Evolutionary conservation across 2,329 filamentous ascomycete genomes (phyloP).

Genomic region (Penicillium rolfsii): DNA sequence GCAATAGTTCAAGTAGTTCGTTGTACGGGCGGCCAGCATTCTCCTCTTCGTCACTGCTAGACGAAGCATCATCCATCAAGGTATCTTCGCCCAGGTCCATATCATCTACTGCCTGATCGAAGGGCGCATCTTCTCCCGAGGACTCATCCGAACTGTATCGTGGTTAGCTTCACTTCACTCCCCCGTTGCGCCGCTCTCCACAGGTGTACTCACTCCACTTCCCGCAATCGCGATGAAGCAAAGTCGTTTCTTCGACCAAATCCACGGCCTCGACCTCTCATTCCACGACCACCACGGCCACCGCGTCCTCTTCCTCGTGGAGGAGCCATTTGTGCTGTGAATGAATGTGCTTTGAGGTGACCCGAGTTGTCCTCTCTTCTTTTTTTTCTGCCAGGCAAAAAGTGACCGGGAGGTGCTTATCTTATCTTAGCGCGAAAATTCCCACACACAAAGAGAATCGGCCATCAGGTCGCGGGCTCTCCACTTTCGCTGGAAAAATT

Average conservation of each 20-base stretch:
- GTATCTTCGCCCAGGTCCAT: slow-evolving; percentile 45
- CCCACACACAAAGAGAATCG: slow-evolving; percentile 47
- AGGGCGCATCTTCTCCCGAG: slow-evolving; percentile 40
- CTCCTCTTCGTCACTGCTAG: slow-evolving; percentile 50
- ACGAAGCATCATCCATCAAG: slow-evolving; percentile 40
- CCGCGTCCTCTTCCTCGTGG: slow-evolving; percentile 28
- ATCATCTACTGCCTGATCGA: slow-evolving; percentile 48
- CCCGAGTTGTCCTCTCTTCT: slow-evolving; percentile 16
- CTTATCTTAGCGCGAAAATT: slow-evolving; percentile 56
- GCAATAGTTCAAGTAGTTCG: slow-evolving; percentile 59
- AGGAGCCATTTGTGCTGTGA: slow-evolving; percentile 33
- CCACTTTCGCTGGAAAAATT: slow-evolving; percentile 38
- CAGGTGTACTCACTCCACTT: slow-evolving; percentile 40
- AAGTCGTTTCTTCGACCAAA: slow-evolving; percentile 36
- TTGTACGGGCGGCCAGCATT: slow-evolving; percentile 55
- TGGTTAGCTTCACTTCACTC: slow-evolving; percentile 15
- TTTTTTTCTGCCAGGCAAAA: slow-evolving; percentile 6
- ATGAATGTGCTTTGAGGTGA: background rate
- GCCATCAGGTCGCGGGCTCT: slow-evolving; percentile 35
- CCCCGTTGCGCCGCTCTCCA: background rate
- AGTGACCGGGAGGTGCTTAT: slow-evolving; percentile 35
- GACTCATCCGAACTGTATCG: slow-evolving; percentile 34
- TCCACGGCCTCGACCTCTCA: slow-evolving; percentile 43
- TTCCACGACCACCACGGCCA: slow-evolving; percentile 25
- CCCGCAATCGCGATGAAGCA: slow-evolving; percentile 43